A percentile compares a stretch with the other conserved stretches of the same genome.
phyloP scores from a whole-genome alignment of 1,284 basidiomycete species.

The Pseudozyma tsukubaensis region DNA sequence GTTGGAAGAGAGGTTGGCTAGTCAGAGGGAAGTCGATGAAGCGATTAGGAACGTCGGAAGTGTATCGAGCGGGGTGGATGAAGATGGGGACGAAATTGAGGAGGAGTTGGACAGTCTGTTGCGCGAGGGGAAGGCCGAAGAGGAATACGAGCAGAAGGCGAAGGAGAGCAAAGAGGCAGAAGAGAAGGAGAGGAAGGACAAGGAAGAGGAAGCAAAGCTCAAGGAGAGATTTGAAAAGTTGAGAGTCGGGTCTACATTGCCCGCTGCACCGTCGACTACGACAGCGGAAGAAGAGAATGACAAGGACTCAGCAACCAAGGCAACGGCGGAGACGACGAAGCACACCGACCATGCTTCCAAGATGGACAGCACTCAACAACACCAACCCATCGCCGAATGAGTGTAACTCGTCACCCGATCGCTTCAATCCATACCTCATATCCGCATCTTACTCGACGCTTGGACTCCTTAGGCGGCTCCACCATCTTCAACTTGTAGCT shows the following conservation, averaged over 20 bases:
- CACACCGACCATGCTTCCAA: no score
- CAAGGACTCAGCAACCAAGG: background rate
- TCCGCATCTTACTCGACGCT: background rate
- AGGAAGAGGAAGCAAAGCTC: background rate
- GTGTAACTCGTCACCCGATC: background rate
- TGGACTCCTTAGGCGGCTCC: background rate
- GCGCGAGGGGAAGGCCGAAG: constrained; percentile 4
- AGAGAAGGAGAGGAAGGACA: constrained; percentile 26
- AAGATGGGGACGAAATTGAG: constrained; percentile 32
- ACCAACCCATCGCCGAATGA: background rate
- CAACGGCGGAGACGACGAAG: no score
- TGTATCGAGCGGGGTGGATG: constrained; percentile 66
- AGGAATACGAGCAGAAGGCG: constrained; percentile 6
- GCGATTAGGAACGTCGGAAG: constrained; percentile 73
- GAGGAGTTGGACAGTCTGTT: constrained; percentile 14
- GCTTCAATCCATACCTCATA: no score
- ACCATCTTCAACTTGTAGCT: no score
- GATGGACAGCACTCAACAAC: background rate
- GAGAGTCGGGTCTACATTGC: background rate
- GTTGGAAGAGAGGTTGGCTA: constrained; percentile 82
- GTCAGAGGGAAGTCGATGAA: constrained; percentile 84
- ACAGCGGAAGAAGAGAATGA: background rate
- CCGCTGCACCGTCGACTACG: background rate
- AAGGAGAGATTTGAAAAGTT: constrained; percentile 16
- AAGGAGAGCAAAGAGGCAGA: constrained; percentile 16